These are phyloP conservation scores for Pogostemon cablin DNA, from an alignment of 257 asterid genomes.

Conservation along the genomic window DNA sequence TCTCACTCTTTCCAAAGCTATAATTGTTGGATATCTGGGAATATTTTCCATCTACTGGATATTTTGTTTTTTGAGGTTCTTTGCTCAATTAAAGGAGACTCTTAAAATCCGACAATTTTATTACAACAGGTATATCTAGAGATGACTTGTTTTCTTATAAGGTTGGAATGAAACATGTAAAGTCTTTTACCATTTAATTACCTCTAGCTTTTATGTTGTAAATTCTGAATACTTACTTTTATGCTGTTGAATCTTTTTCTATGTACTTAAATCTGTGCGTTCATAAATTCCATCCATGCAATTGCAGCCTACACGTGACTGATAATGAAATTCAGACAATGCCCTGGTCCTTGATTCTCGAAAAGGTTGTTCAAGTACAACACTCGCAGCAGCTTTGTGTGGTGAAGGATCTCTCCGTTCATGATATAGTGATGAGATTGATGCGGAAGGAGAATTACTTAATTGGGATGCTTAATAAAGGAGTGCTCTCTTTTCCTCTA, in stretches of 20 bases:
- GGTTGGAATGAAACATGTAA: constrained; percentile 14
- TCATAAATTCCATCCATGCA: constrained; percentile 20
- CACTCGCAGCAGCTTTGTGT: constrained; percentile 66
- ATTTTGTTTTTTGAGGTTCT: constrained; percentile 80
- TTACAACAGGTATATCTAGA: constrained; percentile 62
- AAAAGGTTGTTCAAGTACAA: constrained; percentile 78
- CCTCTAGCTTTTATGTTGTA: neutral
- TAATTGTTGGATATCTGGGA: constrained; percentile 83
- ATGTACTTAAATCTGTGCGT: constrained; percentile 24
- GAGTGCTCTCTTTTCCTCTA: constrained; percentile 89
- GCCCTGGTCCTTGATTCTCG: constrained; percentile 91
- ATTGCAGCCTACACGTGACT: constrained; percentile 77
- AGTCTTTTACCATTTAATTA: neutral
- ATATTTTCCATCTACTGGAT: constrained; percentile 80
- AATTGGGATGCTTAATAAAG: constrained; percentile 98
- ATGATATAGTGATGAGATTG: constrained; percentile 87
- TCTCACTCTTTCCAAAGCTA: constrained; percentile 72
- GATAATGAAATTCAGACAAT: constrained; percentile 91
- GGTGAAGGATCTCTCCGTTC: constrained; percentile 85
- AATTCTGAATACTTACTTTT: neutral
- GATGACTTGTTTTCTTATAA: neutral
- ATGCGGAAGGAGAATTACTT: constrained; percentile 97
- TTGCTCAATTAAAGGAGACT: constrained; percentile 86
- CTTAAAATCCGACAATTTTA: constrained; percentile 83
- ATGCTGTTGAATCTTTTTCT: neutral